Percentiles rank a stretch among this genome's conserved stretches.
Evolutionary conservation across 1,284 basidiomycete species (phyloP).

Genomic region (Phlebopus sp.): DNA sequence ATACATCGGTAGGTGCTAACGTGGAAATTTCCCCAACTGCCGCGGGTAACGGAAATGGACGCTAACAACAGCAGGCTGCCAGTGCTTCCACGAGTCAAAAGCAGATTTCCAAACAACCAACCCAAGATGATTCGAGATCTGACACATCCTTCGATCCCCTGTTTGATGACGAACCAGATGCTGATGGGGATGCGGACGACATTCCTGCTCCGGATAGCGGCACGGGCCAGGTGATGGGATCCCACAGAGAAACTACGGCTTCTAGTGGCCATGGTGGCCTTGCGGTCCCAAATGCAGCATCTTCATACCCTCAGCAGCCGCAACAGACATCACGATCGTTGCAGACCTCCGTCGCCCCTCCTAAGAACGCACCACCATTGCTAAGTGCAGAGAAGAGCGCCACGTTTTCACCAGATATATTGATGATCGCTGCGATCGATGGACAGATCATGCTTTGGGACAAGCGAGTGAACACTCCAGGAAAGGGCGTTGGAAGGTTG

Average conservation of each 20-base stretch:
- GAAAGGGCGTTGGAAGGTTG: constrained; percentile 76
- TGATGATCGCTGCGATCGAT: constrained; percentile 90
- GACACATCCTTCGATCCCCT: constrained; percentile 78
- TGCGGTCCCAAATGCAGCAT: constrained; percentile 26
- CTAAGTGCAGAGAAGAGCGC: constrained; percentile 60
- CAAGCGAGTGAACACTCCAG: constrained; percentile 62
- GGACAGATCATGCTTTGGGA: constrained; percentile 95
- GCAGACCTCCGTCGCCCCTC: constrained; percentile 39
- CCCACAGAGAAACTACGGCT: constrained; percentile 16
- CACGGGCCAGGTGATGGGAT: constrained; percentile 11
- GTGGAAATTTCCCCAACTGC: constrained; percentile 19
- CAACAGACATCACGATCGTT: constrained; percentile 28
- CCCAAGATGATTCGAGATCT: constrained; percentile 62
- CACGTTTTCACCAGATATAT: constrained; percentile 76
- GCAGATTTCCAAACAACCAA: constrained; percentile 19
- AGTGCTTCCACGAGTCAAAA: constrained; percentile 23
- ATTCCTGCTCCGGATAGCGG: constrained; percentile 15
- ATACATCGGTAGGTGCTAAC: constrained; percentile 16
- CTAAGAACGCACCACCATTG: constrained; percentile 71
- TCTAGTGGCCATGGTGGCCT: constrained; percentile 18
- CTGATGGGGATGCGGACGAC: constrained; percentile 40
- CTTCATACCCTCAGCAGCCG: constrained; percentile 25
- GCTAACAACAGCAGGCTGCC: constrained; percentile 13
- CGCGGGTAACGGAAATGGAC: constrained; percentile 17
- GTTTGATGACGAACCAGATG: constrained; percentile 74